Base-by-base conservation (phyloP, 495 filamentous ascomycete genomes). In the Aspergillus coremiiformis region DNA sequence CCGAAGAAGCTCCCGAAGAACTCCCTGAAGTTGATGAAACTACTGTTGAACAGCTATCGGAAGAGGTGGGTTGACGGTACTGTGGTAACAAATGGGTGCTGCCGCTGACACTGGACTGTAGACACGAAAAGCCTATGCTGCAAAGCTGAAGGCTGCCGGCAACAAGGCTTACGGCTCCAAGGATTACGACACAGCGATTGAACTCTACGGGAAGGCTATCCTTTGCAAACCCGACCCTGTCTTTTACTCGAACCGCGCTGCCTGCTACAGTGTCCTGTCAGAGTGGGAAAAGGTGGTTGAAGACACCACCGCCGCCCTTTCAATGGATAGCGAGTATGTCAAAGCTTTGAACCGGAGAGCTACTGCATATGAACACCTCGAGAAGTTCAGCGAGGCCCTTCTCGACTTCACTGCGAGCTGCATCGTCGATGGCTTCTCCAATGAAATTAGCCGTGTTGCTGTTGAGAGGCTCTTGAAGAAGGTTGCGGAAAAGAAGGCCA, bases 401-500 rank as follows among this genome's bases (percentile, higher is more conserved):
- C 79, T 99, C 26, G 93, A 99, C 69, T 97, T 90, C 69, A 99
- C 93, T 15, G 94, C 94, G 35, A 95, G 90, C 76, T 99, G 93
- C 73, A 99, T 99, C 61, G 95, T 99, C 66, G 94, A 97, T 71
- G 83, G 82, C 43, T 99, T 99, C 78, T 81, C 83, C 65, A 96
- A 93, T 68, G 86, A 95, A 58, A 71, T 77, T 46, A 93, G 86
- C 61, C 90, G 92, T 14, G 81, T 91, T 64, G 83, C 89, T 19
- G 90, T 99, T 6, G 93, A 99, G 76, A 78, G 90, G 44, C 68
- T 99, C 58, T 75, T 99, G 50, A 96, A 97, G 81, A 95, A 96
- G 77, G 90, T 96, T 47, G 93, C 93, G 26, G 92, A 97, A 66
- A 74, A 84, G 46, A 96, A 96, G 69, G 91, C 85, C 53, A 89